phyloP scores from a whole-genome alignment of 2,329 filamentous ascomycete species.

The Elsinoe ampelina region DNA sequence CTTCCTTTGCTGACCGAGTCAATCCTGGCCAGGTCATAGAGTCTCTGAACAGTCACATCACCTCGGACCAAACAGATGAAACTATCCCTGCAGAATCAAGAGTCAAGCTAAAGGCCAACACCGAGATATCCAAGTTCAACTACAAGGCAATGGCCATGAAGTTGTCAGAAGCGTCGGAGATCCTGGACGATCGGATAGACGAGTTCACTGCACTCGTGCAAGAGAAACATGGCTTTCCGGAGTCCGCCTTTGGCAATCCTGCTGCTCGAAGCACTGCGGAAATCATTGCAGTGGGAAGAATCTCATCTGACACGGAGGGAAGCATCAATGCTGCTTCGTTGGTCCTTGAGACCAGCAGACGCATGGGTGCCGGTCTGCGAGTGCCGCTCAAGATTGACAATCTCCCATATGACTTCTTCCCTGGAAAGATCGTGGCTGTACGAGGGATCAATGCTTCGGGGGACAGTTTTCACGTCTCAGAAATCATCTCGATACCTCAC shows the following conservation, averaged over 20 bases:
- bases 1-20: conserved; percentile 63
- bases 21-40: conserved; percentile 78
- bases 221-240: conserved; percentile 64
- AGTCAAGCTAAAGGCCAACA: conserved; percentile 75
- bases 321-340: conserved; percentile 78
- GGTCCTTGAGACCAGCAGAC: conserved; percentile 77
- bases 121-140: conserved; percentile 78
- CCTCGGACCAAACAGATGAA: conserved; percentile 50
- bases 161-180: conserved; percentile 80
- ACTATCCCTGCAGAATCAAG: conserved; percentile 66
- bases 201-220: conserved; percentile 70
- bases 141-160: conserved; percentile 97
- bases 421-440: conserved; percentile 84
- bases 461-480: conserved; percentile 67
- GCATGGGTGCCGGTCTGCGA: conserved; percentile 71
- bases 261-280: conserved; percentile 76
- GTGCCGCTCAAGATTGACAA: conserved; percentile 69
- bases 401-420: conserved; percentile 76
- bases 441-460: conserved; percentile 81
- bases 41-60: conserved; percentile 65
- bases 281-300: conserved; percentile 81
- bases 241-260: conserved; percentile 77
- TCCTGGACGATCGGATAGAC: conserved; percentile 90
- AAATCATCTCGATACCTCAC: conserved; percentile 66
- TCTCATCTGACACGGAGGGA: conserved; percentile 82